A percentile compares a stretch with the other conserved stretches of the same genome.
Conservation (phyloP, 2,329 filamentous ascomycete genomes). For the Talaromyces sp. region DNA sequence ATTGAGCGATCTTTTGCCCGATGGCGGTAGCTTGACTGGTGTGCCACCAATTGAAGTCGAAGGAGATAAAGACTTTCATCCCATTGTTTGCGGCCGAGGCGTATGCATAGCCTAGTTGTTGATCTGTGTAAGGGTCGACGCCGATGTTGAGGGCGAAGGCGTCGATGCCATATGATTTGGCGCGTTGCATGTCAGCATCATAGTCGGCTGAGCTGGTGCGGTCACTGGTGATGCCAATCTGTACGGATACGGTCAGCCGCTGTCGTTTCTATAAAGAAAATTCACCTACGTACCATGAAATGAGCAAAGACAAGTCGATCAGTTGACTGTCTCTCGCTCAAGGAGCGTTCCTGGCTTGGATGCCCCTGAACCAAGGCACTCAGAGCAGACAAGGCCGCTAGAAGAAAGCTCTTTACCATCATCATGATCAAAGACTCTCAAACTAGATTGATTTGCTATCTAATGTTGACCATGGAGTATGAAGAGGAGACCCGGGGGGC, state of each 20-base stretch:
- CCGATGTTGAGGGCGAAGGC: conserved; percentile 54
- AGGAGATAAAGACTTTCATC: conserved; percentile 57
- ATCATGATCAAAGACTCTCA: neutral
- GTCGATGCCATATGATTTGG: conserved; percentile 45
- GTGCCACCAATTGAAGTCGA: conserved; percentile 54
- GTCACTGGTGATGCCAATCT: conserved; percentile 48
- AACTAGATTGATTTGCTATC: neutral
- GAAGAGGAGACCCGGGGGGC: neutral
- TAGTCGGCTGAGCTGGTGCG: conserved; percentile 45
- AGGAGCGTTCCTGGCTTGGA: neutral
- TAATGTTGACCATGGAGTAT: neutral
- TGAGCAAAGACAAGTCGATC: conserved; percentile 19
- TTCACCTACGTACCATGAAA: conserved; percentile 16
- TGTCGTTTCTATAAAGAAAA: neutral
- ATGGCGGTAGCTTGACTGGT: conserved; percentile 38
- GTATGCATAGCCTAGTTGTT: conserved; percentile 51
- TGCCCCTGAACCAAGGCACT: conserved; percentile 5
- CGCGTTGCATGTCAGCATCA: conserved; percentile 48
- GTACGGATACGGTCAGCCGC: neutral
- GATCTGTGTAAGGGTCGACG: conserved; percentile 41
- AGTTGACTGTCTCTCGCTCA: conserved; percentile 5
- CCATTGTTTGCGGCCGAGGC: conserved; percentile 45
- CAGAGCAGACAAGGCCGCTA: conserved; percentile 12
- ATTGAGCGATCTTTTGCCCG: conserved; percentile 48
- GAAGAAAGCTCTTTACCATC: neutral